phyloP scores from a whole-genome alignment of 495 filamentous ascomycete species.

The Talaromyces liani region DNA sequence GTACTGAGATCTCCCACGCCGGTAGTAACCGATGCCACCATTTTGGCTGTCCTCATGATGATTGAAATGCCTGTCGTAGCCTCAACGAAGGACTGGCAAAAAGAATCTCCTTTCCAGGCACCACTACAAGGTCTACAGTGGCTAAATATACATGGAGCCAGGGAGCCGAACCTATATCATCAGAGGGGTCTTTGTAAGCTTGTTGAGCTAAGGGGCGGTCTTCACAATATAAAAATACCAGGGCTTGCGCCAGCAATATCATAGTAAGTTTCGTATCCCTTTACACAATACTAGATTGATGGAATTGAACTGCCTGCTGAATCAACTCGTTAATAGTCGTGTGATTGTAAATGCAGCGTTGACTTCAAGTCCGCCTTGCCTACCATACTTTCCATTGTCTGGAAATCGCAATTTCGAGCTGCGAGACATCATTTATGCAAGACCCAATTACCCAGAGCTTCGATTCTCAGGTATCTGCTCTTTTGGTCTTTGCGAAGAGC shows the following conservation, averaged over 20 bases:
- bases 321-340: slow-evolving; percentile 17
- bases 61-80: slow-evolving; percentile 4
- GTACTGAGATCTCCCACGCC: slow-evolving; percentile 24
- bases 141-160: slow-evolving; percentile 33
- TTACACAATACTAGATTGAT: not conserved
- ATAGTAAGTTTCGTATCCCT: not conserved
- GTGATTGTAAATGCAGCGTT: slow-evolving; percentile 27
- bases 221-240: slow-evolving; percentile 23
- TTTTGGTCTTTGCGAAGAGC: slow-evolving; percentile 23
- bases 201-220: slow-evolving; percentile 27
- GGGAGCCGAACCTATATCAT: slow-evolving; percentile 31
- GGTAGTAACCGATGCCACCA: slow-evolving; percentile 25
- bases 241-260: slow-evolving; percentile 21
- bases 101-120: slow-evolving; percentile 23
- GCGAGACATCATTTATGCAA: slow-evolving; percentile 10
- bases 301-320: not conserved
- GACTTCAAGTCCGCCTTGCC: slow-evolving; percentile 21
- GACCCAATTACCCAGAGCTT: slow-evolving; percentile 14
- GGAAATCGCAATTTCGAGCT: slow-evolving; percentile 13
- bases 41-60: slow-evolving; percentile 37
- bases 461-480: slow-evolving; percentile 18
- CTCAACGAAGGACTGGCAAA: slow-evolving; percentile 3
- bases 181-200: slow-evolving; percentile 27
- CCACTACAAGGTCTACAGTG: slow-evolving; percentile 34
- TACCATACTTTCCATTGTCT: slow-evolving; percentile 25